Evolutionary conservation across 768 basidiomycete species (phyloP).

Genomic region (Boletus bicolor): DNA sequence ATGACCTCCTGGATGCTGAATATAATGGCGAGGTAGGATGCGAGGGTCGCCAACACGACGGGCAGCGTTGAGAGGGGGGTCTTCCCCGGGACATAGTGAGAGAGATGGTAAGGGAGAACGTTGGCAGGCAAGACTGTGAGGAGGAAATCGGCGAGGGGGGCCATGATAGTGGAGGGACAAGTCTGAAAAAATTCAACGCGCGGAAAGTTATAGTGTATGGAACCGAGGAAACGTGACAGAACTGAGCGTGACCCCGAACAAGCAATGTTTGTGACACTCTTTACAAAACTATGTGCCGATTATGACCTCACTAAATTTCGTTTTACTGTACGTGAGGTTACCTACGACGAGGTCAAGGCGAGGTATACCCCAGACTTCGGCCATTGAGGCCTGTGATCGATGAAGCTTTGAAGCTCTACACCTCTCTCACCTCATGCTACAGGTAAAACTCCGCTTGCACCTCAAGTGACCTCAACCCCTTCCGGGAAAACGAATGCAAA

Average conservation of each 20-base stretch:
- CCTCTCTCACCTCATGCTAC: too few species aligned
- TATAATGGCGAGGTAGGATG: slow-evolving; percentile 81
- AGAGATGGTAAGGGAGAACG: slow-evolving; percentile 33
- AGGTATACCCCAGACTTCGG: too few species aligned
- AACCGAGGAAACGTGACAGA: slow-evolving; percentile 28
- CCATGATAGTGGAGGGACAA: slow-evolving; percentile 46
- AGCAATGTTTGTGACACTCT: background rate
- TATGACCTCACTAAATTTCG: too few species aligned
- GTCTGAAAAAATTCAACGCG: slow-evolving; percentile 20
- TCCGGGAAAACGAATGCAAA: too few species aligned
- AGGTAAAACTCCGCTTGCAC: too few species aligned
- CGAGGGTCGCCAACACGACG: slow-evolving; percentile 67
- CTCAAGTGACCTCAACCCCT: too few species aligned
- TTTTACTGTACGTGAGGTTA: too few species aligned
- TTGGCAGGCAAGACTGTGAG: slow-evolving; percentile 54
- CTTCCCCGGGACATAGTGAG: slow-evolving; percentile 51
- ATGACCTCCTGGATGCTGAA: slow-evolving; percentile 83
- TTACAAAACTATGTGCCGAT: too few species aligned
- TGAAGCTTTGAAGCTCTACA: too few species aligned
- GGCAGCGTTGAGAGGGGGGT: slow-evolving; percentile 61
- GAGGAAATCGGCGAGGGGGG: slow-evolving; percentile 71
- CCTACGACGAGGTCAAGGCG: too few species aligned
- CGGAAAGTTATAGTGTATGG: slow-evolving; percentile 24
- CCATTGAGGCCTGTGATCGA: too few species aligned
- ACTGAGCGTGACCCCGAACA: background rate